Evolutionary conservation across 2,329 filamentous ascomycete species (phyloP).

Genomic region (Botryosphaeria dothidea): DNA sequence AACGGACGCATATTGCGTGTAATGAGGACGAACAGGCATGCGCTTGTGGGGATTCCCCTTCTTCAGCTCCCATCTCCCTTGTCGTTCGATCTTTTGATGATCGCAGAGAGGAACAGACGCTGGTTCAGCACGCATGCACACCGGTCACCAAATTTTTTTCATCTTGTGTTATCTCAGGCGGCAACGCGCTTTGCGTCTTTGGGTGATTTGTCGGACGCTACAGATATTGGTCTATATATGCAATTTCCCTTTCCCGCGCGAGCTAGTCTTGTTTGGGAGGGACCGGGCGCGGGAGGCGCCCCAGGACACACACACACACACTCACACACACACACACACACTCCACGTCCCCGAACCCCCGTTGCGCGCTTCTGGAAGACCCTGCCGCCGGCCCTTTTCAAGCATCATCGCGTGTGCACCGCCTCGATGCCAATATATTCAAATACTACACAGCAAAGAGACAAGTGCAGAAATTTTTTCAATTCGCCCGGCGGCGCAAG

Average conservation of each 20-base stretch:
- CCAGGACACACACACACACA: background rate
- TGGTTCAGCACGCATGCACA: no score
- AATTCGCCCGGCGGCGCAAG: no score
- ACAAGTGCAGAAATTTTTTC: background rate
- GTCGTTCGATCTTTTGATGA: background rate
- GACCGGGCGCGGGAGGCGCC: background rate
- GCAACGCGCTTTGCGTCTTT: no score
- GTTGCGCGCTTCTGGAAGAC: no score
- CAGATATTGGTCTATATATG: background rate
- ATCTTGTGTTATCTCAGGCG: no score
- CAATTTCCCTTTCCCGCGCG: conserved; percentile 1
- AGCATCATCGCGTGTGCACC: background rate
- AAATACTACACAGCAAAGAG: background rate
- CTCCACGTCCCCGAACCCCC: background rate
- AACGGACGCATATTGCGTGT: conserved; percentile 5
- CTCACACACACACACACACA: no score
- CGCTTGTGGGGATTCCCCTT: background rate
- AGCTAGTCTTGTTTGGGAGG: background rate
- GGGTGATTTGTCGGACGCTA: background rate
- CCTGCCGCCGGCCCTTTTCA: no score
- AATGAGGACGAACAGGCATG: background rate
- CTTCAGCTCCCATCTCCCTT: background rate
- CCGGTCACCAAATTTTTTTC: no score
- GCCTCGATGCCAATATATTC: background rate
- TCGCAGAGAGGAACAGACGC: background rate